phyloP scores from a whole-genome alignment of 1,139 yeast species.

The Maudiozyma humilis region DNA sequence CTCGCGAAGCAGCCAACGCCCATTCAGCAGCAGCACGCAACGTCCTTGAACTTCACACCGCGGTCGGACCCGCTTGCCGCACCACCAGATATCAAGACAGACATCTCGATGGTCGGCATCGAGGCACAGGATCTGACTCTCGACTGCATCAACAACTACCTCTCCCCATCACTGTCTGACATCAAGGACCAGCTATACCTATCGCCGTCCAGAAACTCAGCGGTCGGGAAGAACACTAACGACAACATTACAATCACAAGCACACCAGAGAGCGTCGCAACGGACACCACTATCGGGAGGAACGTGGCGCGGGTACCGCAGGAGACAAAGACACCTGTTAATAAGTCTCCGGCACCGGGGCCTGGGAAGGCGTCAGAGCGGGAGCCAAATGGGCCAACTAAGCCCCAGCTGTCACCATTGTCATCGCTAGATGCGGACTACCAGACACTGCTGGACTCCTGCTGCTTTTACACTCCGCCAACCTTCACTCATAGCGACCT shows the following conservation, averaged over 20 bases:
- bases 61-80: too few species aligned
- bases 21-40: background rate
- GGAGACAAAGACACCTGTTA: background rate
- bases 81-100: too few species aligned
- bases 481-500: background rate
- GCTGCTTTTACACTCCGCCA: conserved; percentile 20
- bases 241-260: conserved; percentile 1
- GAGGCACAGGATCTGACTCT: background rate
- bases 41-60: too few species aligned
- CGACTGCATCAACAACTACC: conserved; percentile 3
- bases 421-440: conserved; percentile 16
- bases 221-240: background rate
- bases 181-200: conserved; percentile 1
- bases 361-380: too few species aligned
- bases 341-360: too few species aligned
- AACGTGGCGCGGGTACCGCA: background rate
- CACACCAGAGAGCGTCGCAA: conserved; percentile 4
- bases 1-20: background rate
- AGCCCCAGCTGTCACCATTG: background rate
- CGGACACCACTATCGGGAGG: conserved; percentile 9
- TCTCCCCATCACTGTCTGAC: conserved; percentile 5
- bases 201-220: background rate
- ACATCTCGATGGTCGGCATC: too few species aligned
- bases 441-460: conserved; percentile 22
- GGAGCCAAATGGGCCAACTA: too few species aligned